phyloP scores from a whole-genome alignment of 2,329 filamentous ascomycete species.

The Phaeosphaeriaceae sp. region DNA sequence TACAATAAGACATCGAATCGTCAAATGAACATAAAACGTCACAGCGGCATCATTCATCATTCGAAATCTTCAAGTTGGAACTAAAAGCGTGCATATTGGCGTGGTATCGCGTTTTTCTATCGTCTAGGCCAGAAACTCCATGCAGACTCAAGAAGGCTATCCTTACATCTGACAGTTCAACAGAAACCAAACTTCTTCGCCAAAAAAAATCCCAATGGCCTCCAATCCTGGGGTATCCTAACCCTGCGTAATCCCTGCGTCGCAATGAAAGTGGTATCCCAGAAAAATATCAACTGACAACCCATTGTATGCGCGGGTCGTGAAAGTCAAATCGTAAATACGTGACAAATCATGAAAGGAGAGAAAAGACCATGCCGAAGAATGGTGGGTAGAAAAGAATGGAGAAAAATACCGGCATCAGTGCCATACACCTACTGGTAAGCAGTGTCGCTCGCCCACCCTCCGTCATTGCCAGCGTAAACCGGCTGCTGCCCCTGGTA shows the following conservation, averaged over 20 bases:
- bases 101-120: constrained; percentile 8
- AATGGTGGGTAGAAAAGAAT: neutral
- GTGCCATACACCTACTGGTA: constrained; percentile 1
- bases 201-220: neutral
- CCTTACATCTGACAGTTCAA: no score
- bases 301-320: constrained; percentile 3
- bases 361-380: no score
- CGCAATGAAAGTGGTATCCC: constrained; percentile 27
- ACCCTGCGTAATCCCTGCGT: constrained; percentile 7
- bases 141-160: no score
- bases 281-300: constrained; percentile 12
- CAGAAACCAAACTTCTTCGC: no score
- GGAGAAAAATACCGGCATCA: no score
- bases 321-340: constrained; percentile 9
- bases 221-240: constrained; percentile 20
- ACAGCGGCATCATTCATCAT: no score
- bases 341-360: constrained; percentile 2
- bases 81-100: neutral
- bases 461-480: constrained; percentile 37
- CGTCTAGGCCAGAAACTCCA: constrained; percentile 10
- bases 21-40: no score
- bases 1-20: no score
- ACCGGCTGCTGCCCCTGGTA: constrained; percentile 36
- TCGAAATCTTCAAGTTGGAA: neutral
- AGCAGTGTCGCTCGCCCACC: constrained; percentile 44